Conservation (phyloP, 2,329 filamentous ascomycete genomes). For the Rasamsonia emersonii region DNA sequence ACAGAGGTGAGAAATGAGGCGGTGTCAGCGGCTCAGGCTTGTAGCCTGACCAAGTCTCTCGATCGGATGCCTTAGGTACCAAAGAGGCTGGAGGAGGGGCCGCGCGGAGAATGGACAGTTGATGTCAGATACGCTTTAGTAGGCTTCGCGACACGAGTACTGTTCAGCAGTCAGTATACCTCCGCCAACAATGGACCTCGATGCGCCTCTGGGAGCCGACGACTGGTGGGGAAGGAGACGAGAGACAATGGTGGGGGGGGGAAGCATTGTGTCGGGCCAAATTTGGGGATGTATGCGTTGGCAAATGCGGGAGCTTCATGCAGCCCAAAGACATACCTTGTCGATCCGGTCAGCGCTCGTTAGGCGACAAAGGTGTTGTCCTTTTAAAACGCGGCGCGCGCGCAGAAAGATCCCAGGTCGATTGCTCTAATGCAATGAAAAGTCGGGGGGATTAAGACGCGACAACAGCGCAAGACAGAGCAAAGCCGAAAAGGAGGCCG, state of each 20-base stretch:
- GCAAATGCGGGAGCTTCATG: slow-evolving; percentile 25
- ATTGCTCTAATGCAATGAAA: too few species aligned
- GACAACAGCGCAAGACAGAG: neutral
- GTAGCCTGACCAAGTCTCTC: slow-evolving; percentile 10
- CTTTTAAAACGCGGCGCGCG: slow-evolving; percentile 11
- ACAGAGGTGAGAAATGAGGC: slow-evolving; percentile 20
- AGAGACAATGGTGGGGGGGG: slow-evolving; percentile 13
- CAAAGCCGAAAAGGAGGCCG: slow-evolving; percentile 2
- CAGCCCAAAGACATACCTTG: slow-evolving; percentile 29
- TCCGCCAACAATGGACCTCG: slow-evolving; percentile 3
- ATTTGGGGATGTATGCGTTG: slow-evolving; percentile 32
- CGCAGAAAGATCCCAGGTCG: too few species aligned
- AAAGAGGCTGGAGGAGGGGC: too few species aligned
- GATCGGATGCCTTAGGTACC: slow-evolving; percentile 7
- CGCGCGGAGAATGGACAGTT: too few species aligned
- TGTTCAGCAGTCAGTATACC: slow-evolving; percentile 11
- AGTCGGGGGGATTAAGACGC: neutral
- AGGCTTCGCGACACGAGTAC: slow-evolving; percentile 15
- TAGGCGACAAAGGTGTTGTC: slow-evolving; percentile 12
- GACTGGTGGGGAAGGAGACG: slow-evolving; percentile 14
- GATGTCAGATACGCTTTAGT: slow-evolving; percentile 20
- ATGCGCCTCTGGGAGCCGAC: slow-evolving; percentile 2
- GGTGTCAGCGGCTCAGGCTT: slow-evolving; percentile 17
- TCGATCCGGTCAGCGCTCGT: slow-evolving; percentile 23
- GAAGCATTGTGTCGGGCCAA: slow-evolving; percentile 19